phyloP scores from a whole-genome alignment of 495 filamentous ascomycete genomes.

The Neurospora sp. region DNA sequence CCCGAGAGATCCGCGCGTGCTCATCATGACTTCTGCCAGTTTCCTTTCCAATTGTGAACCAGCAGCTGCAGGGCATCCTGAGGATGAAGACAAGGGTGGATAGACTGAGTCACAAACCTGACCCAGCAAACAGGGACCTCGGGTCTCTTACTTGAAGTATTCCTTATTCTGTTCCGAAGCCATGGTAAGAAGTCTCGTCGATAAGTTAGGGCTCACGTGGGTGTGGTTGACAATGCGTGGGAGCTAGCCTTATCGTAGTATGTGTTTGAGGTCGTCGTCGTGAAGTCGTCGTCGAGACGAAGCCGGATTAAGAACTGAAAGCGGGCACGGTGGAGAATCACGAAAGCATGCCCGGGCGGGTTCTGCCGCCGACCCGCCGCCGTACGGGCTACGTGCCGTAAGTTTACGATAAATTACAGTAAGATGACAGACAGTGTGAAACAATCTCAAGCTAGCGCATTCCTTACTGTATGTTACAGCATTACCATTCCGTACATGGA shows the following conservation, averaged over 20 bases:
- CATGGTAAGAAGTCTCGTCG: not conserved
- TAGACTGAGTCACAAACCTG: not conserved
- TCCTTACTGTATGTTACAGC: not conserved
- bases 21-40: not conserved
- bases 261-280: not conserved
- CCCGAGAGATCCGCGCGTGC: not conserved
- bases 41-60: not conserved
- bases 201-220: not conserved
- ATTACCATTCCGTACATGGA: not conserved
- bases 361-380: not conserved
- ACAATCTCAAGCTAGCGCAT: not conserved
- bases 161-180: constrained; percentile 29
- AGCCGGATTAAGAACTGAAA: too few relatives aligned
- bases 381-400: not conserved
- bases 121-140: not conserved
- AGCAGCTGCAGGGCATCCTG: not conserved
- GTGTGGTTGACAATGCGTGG: not conserved
- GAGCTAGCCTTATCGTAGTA: not conserved
- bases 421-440: not conserved
- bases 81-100: not conserved
- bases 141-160: constrained; percentile 34
- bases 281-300: not conserved
- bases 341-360: not conserved
- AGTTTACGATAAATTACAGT: not conserved
- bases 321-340: not conserved